A percentile compares a stretch with the other conserved stretches of the same genome.
These are phyloP conservation scores for Daldinia bambusicola DNA, from an alignment of 495 filamentous ascomycete species.

Conservation along the genomic window DNA sequence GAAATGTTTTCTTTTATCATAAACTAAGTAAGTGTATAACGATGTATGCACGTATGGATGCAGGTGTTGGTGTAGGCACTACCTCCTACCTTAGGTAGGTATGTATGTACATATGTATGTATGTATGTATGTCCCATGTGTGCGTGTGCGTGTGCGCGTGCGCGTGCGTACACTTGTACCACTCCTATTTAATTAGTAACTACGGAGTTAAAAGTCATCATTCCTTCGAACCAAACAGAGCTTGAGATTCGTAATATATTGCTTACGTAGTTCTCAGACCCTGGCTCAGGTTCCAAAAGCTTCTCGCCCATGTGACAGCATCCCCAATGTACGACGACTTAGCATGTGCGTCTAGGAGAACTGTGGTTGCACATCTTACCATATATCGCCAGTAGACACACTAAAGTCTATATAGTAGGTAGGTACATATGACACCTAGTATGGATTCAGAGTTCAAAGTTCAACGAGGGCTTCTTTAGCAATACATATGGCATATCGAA, in stretches of 20 bases:
- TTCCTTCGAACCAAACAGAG: background rate
- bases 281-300: slow-evolving; percentile 3
- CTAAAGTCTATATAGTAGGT: background rate
- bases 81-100: too few relatives aligned
- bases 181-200: slow-evolving; percentile 33
- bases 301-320: slow-evolving; percentile 28
- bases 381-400: background rate
- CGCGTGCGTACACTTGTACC: background rate
- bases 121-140: background rate
- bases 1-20: too few relatives aligned
- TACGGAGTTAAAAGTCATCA: slow-evolving; percentile 17
- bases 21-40: too few relatives aligned
- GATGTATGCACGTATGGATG: too few relatives aligned
- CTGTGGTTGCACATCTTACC: background rate
- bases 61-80: too few relatives aligned
- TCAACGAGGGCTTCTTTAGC: background rate
- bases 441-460: background rate
- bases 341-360: background rate
- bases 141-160: background rate
- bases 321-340: background rate
- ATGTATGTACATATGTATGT: background rate
- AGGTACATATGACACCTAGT: background rate
- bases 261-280: slow-evolving; percentile 30
- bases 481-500: slow-evolving; percentile 2
- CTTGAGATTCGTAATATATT: slow-evolving; percentile 22